These are phyloP conservation scores for Penicillium cataractarum DNA, from an alignment of 495 filamentous ascomycete species.

Conservation along the genomic window DNA sequence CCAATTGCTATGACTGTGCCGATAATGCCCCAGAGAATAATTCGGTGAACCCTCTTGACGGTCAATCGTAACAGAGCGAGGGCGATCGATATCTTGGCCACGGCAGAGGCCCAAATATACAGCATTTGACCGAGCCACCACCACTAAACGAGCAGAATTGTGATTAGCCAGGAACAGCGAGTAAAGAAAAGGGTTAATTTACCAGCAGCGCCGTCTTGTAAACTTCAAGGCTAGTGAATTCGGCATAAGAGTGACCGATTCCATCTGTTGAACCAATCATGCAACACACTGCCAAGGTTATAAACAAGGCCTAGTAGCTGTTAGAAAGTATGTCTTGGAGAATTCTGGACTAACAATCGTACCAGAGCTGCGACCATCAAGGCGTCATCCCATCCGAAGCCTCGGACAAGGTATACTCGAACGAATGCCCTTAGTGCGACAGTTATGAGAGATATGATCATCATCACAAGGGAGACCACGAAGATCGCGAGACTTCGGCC, in stretches of 20 bases:
- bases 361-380: conserved; percentile 33
- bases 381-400: conserved; percentile 37
- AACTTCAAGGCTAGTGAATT: conserved; percentile 13
- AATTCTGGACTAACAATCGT: background rate
- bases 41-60: conserved; percentile 26
- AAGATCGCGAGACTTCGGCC: conserved; percentile 21
- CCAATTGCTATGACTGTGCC: conserved; percentile 32
- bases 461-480: conserved; percentile 22
- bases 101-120: conserved; percentile 38
- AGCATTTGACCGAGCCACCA: conserved; percentile 38
- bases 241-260: conserved; percentile 18
- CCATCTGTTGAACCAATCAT: conserved; percentile 23
- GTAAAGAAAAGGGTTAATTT: too few relatives aligned
- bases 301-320: conserved; percentile 15
- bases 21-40: conserved; percentile 38
- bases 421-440: conserved; percentile 32
- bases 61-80: conserved; percentile 48
- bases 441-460: conserved; percentile 19
- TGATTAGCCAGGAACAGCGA: background rate
- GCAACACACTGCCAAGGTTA: conserved; percentile 15
- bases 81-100: conserved; percentile 46
- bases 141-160: conserved; percentile 2
- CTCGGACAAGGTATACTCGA: conserved; percentile 25
- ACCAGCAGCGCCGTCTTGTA: conserved; percentile 24
- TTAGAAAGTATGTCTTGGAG: background rate